phyloP scores from a whole-genome alignment of 148 eudicot genomes.

The Silene uniflora region DNA sequence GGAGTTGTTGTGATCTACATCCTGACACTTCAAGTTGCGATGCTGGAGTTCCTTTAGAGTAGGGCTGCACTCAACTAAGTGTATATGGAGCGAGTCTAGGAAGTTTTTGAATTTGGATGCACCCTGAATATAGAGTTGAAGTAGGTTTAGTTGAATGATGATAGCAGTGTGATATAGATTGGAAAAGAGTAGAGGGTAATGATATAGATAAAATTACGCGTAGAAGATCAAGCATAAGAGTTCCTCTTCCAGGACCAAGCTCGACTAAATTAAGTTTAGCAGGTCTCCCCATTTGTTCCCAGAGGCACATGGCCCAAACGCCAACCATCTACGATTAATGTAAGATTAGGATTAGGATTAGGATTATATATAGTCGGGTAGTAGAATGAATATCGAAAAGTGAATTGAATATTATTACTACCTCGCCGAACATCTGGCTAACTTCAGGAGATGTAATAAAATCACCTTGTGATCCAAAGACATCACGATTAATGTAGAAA shows the following conservation, averaged over 20 bases:
- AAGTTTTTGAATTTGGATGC: slow-evolving; percentile 74
- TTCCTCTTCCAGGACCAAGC: slow-evolving; percentile 98
- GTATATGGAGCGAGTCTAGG: slow-evolving; percentile 61
- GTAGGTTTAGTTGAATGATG: not conserved
- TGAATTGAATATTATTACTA: slow-evolving; percentile 15
- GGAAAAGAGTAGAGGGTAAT: no score
- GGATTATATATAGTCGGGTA: no score
- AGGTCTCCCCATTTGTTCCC: slow-evolving; percentile 98
- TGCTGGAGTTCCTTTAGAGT: slow-evolving; percentile 67
- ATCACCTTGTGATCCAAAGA: slow-evolving; percentile 95
- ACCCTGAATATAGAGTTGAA: slow-evolving; percentile 44
- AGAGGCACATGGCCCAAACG: slow-evolving; percentile 91
- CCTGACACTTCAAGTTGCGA: slow-evolving; percentile 60
- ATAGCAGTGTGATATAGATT: slow-evolving; percentile 3
- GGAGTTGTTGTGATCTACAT: slow-evolving; percentile 33
- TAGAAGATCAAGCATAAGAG: slow-evolving; percentile 93
- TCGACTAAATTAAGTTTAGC: slow-evolving; percentile 67
- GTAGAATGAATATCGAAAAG: no score
- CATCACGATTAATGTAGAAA: slow-evolving; percentile 93
- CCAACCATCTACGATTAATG: slow-evolving; percentile 99
- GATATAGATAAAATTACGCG: slow-evolving; percentile 38
- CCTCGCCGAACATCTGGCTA: slow-evolving; percentile 99
- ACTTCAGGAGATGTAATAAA: slow-evolving; percentile 98
- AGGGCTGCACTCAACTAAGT: slow-evolving; percentile 95
- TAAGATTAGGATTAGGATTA: not conserved